Evolutionary conservation across 1,139 yeast species (phyloP).

Genomic region (Yamadazyma siamensis): DNA sequence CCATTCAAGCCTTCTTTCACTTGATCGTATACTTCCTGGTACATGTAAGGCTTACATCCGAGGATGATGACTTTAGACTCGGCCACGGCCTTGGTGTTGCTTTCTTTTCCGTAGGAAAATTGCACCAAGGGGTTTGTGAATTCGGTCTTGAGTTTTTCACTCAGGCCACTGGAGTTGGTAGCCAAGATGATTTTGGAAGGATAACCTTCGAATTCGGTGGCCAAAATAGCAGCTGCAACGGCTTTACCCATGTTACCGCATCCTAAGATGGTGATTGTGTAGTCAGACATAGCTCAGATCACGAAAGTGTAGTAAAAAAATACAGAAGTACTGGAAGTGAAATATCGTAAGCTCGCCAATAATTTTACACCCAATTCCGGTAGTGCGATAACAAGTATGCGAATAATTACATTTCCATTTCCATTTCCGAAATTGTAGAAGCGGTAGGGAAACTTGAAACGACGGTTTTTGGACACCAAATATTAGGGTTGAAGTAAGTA

Average conservation of each 20-base stretch:
- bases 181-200: conserved; percentile 77
- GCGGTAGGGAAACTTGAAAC: no score
- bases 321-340: no score
- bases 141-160: conserved; percentile 40
- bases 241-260: conserved; percentile 98
- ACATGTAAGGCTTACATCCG: conserved; percentile 85
- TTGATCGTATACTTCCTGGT: conserved; percentile 52
- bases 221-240: conserved; percentile 75
- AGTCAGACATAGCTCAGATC: conserved; percentile 46
- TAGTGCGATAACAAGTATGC: no score
- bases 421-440: no score
- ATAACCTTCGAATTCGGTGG: conserved; percentile 43
- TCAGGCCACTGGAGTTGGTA: conserved; percentile 57
- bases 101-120: conserved; percentile 47
- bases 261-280: conserved; percentile 79
- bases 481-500: no score
- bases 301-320: no score
- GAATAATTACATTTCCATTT: no score
- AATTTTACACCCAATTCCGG: no score
- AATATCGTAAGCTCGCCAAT: no score
- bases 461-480: no score
- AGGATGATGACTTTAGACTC: conserved; percentile 69
- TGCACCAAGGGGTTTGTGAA: conserved; percentile 47
- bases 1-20: conserved; percentile 41
- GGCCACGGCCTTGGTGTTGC: conserved; percentile 55